Base-by-base conservation (phyloP, 768 basidiomycete genomes). In the Rhodotorula paludigena region DNA sequence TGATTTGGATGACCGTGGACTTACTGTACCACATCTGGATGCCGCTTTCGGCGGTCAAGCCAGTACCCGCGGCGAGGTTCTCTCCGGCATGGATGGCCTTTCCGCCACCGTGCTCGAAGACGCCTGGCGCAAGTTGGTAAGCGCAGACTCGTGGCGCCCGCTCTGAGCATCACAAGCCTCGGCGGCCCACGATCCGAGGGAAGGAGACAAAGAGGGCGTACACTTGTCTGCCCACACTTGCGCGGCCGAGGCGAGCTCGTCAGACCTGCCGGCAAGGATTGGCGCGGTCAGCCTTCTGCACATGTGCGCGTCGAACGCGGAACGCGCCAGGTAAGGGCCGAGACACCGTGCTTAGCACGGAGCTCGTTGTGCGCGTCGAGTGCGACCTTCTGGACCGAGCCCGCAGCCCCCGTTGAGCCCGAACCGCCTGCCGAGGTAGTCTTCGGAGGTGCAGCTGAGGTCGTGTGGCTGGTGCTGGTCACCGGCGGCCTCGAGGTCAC, bases 171-270 rank as follows among this genome's bases (percentile, higher is more conserved):
- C 5, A n/a, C 25, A 14, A 30, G 28, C 57, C 32, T 32, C 30
- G 53, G 35, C 33, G 53, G 36, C n/a, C n/a, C n/a, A n/a, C n/a
- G n/a, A n/a, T n/a, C n/a, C n/a, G n/a, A n/a, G 9, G 33, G 35
- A 48, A n/a, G 21, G 33, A 15, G 25, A n/a, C 16, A 16, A 3
- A 41, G n/a, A n/a, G 28, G 21, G 58, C 41, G 23, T 30, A 60
- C 78, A 79, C 18, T 63, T 68, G 32, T 72, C 61, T 2, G 77
- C 73, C 55, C 71, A 73, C 23, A 51, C 57, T 14, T 66, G 57
- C 4, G 78, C 78, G 38, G 73, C 74, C 2, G 60, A 38, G 0
- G 76, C 78, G 9, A 78, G 68, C 4, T 68, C 66, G 36, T 45
- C 39, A 59, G 72, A 72, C 66, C 66, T 67, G 52, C 7, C 14